Percentiles rank a stretch among this genome's conserved stretches.
Evolutionary conservation across 129 eudicot species (phyloP).

Genomic region (Calendula officinalis): DNA sequence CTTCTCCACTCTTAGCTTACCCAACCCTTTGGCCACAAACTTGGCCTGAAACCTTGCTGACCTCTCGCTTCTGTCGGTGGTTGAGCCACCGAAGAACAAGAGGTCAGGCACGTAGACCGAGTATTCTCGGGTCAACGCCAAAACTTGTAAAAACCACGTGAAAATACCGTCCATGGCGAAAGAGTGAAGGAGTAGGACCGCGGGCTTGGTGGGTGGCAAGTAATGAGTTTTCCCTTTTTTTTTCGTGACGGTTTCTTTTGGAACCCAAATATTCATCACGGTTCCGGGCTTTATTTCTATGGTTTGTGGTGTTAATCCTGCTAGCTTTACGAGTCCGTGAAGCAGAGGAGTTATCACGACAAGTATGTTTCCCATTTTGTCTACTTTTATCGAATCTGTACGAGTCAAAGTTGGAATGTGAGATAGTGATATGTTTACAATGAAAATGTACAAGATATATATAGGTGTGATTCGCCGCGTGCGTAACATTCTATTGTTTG

Average conservation of each 20-base stretch:
- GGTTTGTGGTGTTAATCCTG: constrained; percentile 38
- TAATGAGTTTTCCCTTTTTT: background rate
- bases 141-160: constrained; percentile 55
- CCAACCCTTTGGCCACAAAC: constrained; percentile 47
- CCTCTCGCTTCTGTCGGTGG: constrained; percentile 35
- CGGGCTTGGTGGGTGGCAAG: constrained; percentile 36
- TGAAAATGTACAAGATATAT: background rate
- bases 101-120: constrained; percentile 58
- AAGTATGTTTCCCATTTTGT: constrained; percentile 6
- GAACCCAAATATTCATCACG: constrained; percentile 46
- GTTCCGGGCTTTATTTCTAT: constrained; percentile 56
- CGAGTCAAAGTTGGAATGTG: background rate
- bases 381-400: background rate
- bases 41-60: constrained; percentile 49
- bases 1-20: constrained; percentile 40
- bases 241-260: constrained; percentile 23
- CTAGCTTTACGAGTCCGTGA: background rate
- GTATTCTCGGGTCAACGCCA: constrained; percentile 25
- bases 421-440: background rate
- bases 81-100: constrained; percentile 59
- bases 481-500: background rate
- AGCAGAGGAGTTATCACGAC: background rate
- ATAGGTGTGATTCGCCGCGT: background rate
- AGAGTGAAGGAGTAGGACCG: constrained; percentile 41
- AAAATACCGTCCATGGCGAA: constrained; percentile 50